Conservation (phyloP, 805 yeast genomes). For the Dipodascopsis uninucleata region DNA sequence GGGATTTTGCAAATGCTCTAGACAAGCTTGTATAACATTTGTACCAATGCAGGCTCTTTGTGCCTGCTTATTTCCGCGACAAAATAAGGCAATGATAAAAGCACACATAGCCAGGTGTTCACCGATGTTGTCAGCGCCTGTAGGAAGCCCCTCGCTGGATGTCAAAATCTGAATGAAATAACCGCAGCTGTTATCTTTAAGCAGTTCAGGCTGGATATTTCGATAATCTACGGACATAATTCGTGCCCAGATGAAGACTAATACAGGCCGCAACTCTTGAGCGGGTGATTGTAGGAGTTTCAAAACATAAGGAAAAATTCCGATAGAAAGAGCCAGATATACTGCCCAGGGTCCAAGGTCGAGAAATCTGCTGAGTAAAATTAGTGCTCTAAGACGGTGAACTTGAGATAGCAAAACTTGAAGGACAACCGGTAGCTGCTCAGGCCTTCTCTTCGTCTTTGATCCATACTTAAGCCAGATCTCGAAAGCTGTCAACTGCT, state of each 20-base stretch:
- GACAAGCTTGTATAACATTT: slow-evolving; percentile 65
- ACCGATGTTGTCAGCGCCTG: slow-evolving; percentile 44
- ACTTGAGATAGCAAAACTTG: slow-evolving; percentile 93
- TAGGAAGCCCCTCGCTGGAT: slow-evolving; percentile 36
- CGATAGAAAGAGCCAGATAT: slow-evolving; percentile 83
- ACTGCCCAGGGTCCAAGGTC: slow-evolving; percentile 99
- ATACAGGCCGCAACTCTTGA: slow-evolving; percentile 86
- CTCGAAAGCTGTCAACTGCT: slow-evolving; percentile 92
- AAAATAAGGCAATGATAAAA: slow-evolving; percentile 79
- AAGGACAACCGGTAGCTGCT: slow-evolving; percentile 87
- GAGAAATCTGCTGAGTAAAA: slow-evolving; percentile 74
- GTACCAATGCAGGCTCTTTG: slow-evolving; percentile 74
- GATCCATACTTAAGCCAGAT: slow-evolving; percentile 92
- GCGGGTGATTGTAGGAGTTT: slow-evolving; percentile 92
- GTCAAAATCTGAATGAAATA: slow-evolving; percentile 80
- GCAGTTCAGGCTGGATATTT: slow-evolving; percentile 84
- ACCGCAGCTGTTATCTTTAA: slow-evolving; percentile 85
- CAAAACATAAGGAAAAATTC: slow-evolving; percentile 91
- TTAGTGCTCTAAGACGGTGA: slow-evolving; percentile 84
- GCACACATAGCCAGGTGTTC: slow-evolving; percentile 96
- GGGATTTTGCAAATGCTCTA: slow-evolving; percentile 61
- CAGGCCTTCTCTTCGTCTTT: slow-evolving; percentile 81
- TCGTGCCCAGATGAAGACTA: slow-evolving; percentile 96
- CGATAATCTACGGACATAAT: slow-evolving; percentile 92
- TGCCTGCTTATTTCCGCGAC: slow-evolving; percentile 73